Conservation (phyloP, 805 yeast genomes). For the Teunomyces pallodes region DNA sequence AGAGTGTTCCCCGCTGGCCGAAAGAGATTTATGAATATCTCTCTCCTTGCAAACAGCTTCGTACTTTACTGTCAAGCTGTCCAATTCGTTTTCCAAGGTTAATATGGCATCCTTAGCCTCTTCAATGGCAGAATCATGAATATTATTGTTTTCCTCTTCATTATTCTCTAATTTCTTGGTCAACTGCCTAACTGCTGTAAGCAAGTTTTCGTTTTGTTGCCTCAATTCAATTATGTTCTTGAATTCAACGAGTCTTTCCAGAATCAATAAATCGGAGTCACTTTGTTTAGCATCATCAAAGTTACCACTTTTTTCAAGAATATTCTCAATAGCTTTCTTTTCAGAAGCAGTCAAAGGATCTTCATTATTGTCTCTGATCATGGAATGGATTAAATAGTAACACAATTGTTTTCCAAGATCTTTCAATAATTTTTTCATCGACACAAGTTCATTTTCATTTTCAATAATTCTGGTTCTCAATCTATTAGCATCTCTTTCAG, state of each 20-base stretch:
- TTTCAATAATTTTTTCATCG: slow-evolving; percentile 54
- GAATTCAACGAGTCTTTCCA: slow-evolving; percentile 73
- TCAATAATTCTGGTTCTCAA: slow-evolving; percentile 36
- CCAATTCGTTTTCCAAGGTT: slow-evolving; percentile 58
- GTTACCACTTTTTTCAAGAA: slow-evolving; percentile 42
- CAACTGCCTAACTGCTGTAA: slow-evolving; percentile 65
- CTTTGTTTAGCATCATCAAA: slow-evolving; percentile 34
- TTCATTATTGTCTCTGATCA: slow-evolving; percentile 53
- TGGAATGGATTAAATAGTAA: slow-evolving; percentile 62
- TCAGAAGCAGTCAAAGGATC: slow-evolving; percentile 66
- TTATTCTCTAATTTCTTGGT: slow-evolving; percentile 68
- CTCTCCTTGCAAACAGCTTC: slow-evolving; percentile 61
- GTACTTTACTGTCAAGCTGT: slow-evolving; percentile 48
- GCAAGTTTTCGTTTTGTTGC: slow-evolving; percentile 68
- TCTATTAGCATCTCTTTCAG: slow-evolving; percentile 37
- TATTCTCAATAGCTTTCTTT: slow-evolving; percentile 55
- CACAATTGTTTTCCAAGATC: slow-evolving; percentile 87
- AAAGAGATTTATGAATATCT: slow-evolving; percentile 53
- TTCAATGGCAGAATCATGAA: slow-evolving; percentile 49
- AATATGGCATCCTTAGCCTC: slow-evolving; percentile 71
- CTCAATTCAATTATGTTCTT: slow-evolving; percentile 66
- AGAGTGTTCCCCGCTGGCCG: slow-evolving; percentile 8
- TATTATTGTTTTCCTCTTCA: slow-evolving; percentile 44
- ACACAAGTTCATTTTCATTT: slow-evolving; percentile 43
- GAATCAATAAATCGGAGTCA: slow-evolving; percentile 71